Evolutionary conservation across 176 grass and related monocot genomes (phyloP), one percentile per base, ranked within the genome.

Genomic region (Paspalum notatum): DNA sequence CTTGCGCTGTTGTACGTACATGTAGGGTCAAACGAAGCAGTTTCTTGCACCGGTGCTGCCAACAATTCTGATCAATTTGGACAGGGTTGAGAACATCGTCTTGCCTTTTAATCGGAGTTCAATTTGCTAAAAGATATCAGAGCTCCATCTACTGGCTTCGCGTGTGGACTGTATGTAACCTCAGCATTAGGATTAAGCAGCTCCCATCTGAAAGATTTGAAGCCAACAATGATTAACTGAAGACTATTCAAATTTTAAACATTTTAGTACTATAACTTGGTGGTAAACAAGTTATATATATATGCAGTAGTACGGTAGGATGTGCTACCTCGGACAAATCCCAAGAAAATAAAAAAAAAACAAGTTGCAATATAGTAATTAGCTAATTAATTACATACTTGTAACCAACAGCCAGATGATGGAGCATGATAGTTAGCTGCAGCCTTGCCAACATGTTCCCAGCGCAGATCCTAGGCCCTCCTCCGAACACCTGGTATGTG

Each of bases 361-460:
- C 1, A 26, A 61, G 9, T 66, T 60, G 32, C 4, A 38, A 38
- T 66, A n/a, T 44, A 17, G 0, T 51, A 17, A 9, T 26, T 17
- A 51, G 14, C 8, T 52, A 6, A 5, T 13, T 6, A 15, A 58
- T 87, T 81, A n/a, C n/a, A n/a, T n/a, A 87, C 85, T 71, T 62
- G 24, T 87, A 87, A 15, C 78, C 85, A 7, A 87, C 15, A 20
- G 72, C 59, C 0, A 87, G 79, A 77, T 87, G 78, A 49, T 87
- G 64, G 8, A 82, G 72, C 17, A 87, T 77, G 32, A 87, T 55
- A 27, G 17, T 78, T 12, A 87, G 37, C 44, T 82, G 79, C 58
- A 82, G 45, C 56, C 65, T 75, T 16, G 79, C 79, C 9, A 87
- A 63, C 85, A 87, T 77, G 25, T 87, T 87, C 4, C 85, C 85